A percentile compares a stretch with the other conserved stretches of the same genome.
These are phyloP conservation scores for Cytospora leucostoma DNA, from an alignment of 2,329 filamentous ascomycete genomes.

Conservation along the genomic window DNA sequence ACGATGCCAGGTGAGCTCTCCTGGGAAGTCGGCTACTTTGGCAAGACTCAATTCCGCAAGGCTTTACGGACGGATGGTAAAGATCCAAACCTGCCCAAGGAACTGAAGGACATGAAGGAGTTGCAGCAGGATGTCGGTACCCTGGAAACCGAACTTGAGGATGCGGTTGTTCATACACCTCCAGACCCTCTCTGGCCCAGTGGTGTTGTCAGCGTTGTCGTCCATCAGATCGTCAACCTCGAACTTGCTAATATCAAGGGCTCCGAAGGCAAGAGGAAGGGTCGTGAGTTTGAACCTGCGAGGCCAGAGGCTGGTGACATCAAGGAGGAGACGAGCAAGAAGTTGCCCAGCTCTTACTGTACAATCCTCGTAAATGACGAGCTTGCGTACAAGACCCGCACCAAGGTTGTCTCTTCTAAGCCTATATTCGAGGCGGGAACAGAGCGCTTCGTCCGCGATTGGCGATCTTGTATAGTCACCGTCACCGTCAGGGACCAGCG, in stretches of 20 bases:
- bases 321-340: conserved; percentile 78
- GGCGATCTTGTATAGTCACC: conserved; percentile 84
- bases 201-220: conserved; percentile 79
- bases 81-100: conserved; percentile 73
- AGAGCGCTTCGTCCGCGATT: conserved; percentile 89
- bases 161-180: conserved; percentile 85
- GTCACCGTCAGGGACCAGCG: conserved; percentile 86
- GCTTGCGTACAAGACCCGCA: conserved; percentile 85
- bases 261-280: conserved; percentile 76
- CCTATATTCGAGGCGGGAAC: conserved; percentile 98
- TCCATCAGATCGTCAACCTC: conserved; percentile 94
- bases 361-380: conserved; percentile 90
- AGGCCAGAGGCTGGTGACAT: conserved; percentile 78
- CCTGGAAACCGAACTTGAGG: conserved; percentile 71
- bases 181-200: conserved; percentile 96
- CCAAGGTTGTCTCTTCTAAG: conserved; percentile 90
- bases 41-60: conserved; percentile 83
- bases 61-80: conserved; percentile 86
- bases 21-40: conserved; percentile 96
- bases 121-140: conserved; percentile 87
- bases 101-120: conserved; percentile 71
- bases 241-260: conserved; percentile 91
- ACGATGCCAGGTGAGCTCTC: conserved; percentile 91
- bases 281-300: conserved; percentile 85
- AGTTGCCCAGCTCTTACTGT: conserved; percentile 88